Conservation (phyloP, 2,329 filamentous ascomycete species). For the Penicillium sp. region DNA sequence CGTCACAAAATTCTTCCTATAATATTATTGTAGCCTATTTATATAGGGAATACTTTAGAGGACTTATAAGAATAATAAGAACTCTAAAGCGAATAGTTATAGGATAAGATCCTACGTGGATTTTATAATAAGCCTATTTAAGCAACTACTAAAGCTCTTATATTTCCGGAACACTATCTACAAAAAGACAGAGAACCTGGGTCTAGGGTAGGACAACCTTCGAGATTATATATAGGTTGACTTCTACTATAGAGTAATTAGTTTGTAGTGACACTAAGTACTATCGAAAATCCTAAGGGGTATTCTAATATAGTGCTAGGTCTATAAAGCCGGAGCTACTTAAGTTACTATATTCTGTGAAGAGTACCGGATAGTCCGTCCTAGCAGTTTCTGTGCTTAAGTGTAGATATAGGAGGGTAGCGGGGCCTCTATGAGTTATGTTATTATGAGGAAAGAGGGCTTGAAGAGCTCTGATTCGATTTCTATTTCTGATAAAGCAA, state of each 20-base stretch:
- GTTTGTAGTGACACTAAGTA: not conserved
- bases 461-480: conserved; percentile 16
- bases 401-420: conserved; percentile 14
- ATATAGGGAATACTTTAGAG: no score
- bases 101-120: no score
- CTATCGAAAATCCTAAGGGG: not conserved
- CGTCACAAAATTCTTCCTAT: no score
- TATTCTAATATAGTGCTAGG: not conserved
- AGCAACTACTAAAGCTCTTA: no score
- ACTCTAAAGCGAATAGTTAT: no score
- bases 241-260: not conserved
- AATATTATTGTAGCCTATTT: no score
- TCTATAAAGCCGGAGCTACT: not conserved
- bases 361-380: conserved; percentile 13
- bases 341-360: conserved; percentile 13
- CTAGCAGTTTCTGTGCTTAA: conserved; percentile 13
- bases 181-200: conserved; percentile 20
- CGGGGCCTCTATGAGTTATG: conserved; percentile 12
- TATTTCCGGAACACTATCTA: conserved; percentile 5
- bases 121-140: no score
- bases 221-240: conserved; percentile 4
- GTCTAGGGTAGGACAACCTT: conserved; percentile 18
- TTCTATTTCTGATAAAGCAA: conserved; percentile 17
- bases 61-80: no score
- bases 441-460: conserved; percentile 22